Evolutionary conservation across 495 filamentous ascomycete species (phyloP).

Genomic region (Apiosordaria backusii): DNA sequence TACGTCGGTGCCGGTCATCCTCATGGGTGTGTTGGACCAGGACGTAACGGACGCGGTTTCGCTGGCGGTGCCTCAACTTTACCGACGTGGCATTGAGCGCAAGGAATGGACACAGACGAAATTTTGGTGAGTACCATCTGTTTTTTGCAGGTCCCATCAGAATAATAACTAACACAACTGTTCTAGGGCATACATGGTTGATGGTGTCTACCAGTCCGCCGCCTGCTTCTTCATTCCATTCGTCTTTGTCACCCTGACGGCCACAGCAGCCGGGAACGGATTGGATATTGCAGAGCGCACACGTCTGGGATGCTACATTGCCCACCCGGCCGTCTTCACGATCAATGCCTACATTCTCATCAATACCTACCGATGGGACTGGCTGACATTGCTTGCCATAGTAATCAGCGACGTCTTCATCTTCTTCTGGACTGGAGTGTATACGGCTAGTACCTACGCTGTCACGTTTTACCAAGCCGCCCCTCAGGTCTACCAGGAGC

Average conservation of each 20-base stretch:
- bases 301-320: constrained; percentile 81
- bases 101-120: constrained; percentile 96
- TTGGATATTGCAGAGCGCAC: constrained; percentile 68
- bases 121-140: constrained; percentile 69
- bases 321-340: constrained; percentile 69
- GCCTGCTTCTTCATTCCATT: constrained; percentile 92
- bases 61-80: constrained; percentile 89
- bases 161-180: constrained; percentile 2
- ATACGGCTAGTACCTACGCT: constrained; percentile 65
- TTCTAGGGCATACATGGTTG: constrained; percentile 83
- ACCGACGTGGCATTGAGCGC: constrained; percentile 92
- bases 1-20: constrained; percentile 89
- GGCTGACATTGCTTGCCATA: constrained; percentile 81
- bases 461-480: constrained; percentile 73
- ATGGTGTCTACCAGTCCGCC: constrained; percentile 91
- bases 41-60: constrained; percentile 94
- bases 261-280: constrained; percentile 64
- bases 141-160: not conserved
- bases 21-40: constrained; percentile 97
- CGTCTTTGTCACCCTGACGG: constrained; percentile 65
- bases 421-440: constrained; percentile 96
- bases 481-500: constrained; percentile 70
- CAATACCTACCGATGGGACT: constrained; percentile 97
- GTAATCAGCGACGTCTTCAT: constrained; percentile 78
- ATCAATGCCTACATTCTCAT: constrained; percentile 93